Conservation (phyloP, 2,329 filamentous ascomycete species). For the Talaromyces sp. region DNA sequence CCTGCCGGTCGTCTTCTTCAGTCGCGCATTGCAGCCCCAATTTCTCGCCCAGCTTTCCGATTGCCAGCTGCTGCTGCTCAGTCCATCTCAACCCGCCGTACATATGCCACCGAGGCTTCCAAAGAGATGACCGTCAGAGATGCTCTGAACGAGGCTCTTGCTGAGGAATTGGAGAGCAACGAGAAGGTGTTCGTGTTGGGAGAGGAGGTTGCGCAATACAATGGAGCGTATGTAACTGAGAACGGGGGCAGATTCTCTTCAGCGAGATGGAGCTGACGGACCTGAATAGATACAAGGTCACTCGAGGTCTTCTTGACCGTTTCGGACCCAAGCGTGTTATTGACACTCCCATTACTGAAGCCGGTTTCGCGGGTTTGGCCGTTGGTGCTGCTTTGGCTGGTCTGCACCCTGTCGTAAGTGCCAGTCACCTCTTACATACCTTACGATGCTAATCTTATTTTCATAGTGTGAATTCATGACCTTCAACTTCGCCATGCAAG, state of each 20-base stretch:
- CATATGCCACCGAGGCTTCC: constrained; percentile 61
- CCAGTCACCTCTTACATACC: neutral
- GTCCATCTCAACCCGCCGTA: constrained; percentile 45
- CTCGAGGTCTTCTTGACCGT: constrained; percentile 92
- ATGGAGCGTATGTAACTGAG: constrained; percentile 67
- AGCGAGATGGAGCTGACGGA: constrained; percentile 37
- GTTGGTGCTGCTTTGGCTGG: constrained; percentile 93
- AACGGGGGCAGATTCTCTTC: neutral
- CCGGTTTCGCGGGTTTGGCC: constrained; percentile 88
- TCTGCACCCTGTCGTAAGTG: constrained; percentile 83
- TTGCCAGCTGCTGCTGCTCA: constrained; percentile 49
- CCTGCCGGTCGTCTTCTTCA: constrained; percentile 59
- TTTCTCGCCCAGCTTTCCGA: constrained; percentile 53
- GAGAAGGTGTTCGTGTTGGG: constrained; percentile 93
- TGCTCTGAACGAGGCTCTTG: constrained; percentile 94
- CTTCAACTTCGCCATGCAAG: constrained; percentile 99
- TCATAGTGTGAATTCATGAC: constrained; percentile 98
- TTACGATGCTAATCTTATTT: neutral
- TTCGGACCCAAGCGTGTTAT: constrained; percentile 98
- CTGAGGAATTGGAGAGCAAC: constrained; percentile 93
- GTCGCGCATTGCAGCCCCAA: constrained; percentile 46
- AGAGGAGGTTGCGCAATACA: constrained; percentile 99
- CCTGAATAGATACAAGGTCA: constrained; percentile 80
- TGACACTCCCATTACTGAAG: constrained; percentile 97
- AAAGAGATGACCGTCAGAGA: constrained; percentile 98